A percentile compares a stretch with the other conserved stretches of the same genome.
Evolutionary conservation across 371 early-diverging fungal genomes (phyloP).

Genomic region (Capillidium rhysosporum): DNA sequence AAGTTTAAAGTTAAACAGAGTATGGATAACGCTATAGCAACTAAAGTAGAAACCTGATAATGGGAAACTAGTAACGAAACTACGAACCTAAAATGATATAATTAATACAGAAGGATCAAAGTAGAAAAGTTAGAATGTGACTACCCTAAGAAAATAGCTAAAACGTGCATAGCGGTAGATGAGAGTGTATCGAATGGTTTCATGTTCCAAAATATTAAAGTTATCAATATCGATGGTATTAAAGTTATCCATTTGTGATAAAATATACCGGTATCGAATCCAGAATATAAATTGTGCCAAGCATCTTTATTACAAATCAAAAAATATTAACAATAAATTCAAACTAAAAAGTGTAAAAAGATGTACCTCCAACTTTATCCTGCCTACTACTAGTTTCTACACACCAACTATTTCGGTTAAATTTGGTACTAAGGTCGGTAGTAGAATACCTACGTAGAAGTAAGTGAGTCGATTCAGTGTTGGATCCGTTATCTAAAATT

Average conservation of each 20-base stretch:
- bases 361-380: conserved; percentile 4
- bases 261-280: conserved; percentile 2
- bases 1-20: conserved; percentile 32
- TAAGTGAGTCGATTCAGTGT: no score
- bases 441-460: no score
- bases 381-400: neutral
- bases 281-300: conserved; percentile 2
- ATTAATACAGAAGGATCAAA: no score
- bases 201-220: neutral
- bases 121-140: neutral
- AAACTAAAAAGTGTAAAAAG: neutral
- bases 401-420: no score
- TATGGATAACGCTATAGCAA: conserved; percentile 24
- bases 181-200: neutral
- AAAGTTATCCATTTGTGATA: neutral
- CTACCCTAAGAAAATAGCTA: conserved; percentile 3
- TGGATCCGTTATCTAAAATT: no score
- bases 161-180: conserved; percentile 1
- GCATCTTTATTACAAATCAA: neutral
- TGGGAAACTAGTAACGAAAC: conserved; percentile 31
- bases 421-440: no score
- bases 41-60: conserved; percentile 29
- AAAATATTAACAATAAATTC: neutral
- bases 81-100: conserved; percentile 21
- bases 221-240: conserved; percentile 1